Percentiles rank a stretch among this genome's conserved stretches.
Evolutionary conservation across 768 basidiomycete species (phyloP).

Genomic region (Agrocybe praecox): DNA sequence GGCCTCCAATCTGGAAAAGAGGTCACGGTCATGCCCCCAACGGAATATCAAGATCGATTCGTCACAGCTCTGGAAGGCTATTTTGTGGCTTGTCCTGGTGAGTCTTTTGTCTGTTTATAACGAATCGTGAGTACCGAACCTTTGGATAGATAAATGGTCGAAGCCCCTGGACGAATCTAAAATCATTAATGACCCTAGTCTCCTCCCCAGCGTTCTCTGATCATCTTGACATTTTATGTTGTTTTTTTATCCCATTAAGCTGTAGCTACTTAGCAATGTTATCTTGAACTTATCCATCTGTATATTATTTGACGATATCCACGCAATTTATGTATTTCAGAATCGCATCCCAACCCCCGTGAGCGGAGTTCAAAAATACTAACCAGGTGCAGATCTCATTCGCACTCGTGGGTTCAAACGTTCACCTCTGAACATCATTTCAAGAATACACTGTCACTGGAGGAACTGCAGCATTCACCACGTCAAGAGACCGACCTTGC

Average conservation of each 20-base stretch:
- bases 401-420: too few species aligned
- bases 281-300: not conserved
- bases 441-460: too few species aligned
- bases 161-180: conserved; percentile 42
- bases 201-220: conserved; percentile 46
- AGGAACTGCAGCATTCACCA: too few species aligned
- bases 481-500: too few species aligned
- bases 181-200: conserved; percentile 36
- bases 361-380: not conserved
- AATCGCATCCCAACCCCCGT: too few species aligned
- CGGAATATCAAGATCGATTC: conserved; percentile 80
- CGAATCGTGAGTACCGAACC: not conserved
- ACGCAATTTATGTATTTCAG: not conserved
- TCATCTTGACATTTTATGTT: too few species aligned
- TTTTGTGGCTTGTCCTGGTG: conserved; percentile 78
- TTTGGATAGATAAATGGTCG: conserved; percentile 48
- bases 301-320: not conserved
- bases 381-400: too few species aligned
- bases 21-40: conserved; percentile 78
- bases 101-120: not conserved
- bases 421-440: too few species aligned
- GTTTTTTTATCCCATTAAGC: too few species aligned
- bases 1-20: conserved; percentile 69
- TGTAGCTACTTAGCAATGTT: not conserved
- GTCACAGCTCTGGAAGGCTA: conserved; percentile 72